Evolutionary conservation across 495 filamentous ascomycete genomes (phyloP), one percentile per base, ranked within the genome.

Genomic region (Daldinia caldariorum): DNA sequence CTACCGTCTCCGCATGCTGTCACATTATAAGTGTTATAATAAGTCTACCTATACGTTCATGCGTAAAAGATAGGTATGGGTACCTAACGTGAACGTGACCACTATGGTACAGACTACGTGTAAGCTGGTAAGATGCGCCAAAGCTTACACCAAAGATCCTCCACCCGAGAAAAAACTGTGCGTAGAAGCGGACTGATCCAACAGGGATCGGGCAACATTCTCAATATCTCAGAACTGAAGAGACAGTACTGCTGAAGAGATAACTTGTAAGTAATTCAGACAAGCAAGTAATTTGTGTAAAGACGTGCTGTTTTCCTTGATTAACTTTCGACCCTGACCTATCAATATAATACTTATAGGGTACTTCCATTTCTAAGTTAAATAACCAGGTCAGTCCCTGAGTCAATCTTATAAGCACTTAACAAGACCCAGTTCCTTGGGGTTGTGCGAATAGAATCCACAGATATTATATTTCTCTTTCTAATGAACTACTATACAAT

Each of bases 11-110:
- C 9, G 43, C 43, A 50, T 65, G 32, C 31, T 43, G 31, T 58
- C 54, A 65, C 62, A 38, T 51, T 29, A 18, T n/a, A 26, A 26
- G 38, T 53, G 47, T 63, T 53, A 57, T 63, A 47, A 51, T 49
- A 63, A 57, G 51, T 56, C 43, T 47, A 47, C 43, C 10, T 47
- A 47, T 47, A 47, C 7, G 16, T 47, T 3, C 8, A 47, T 47
- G 8, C 9, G 18, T 47, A 39, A 8, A 7, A 13, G 29, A 56
- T 32, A 32, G 7, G 32, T 50, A 14, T 53, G 3, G 26, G 26
- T 26, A 26, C 26, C 3, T 26, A 26, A 26, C 26, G 26, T 26
- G 26, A 3, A 38, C 53, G 53, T 47, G 18, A 22, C n/a, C n/a
- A n/a, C n/a, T n/a, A n/a, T n/a, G n/a, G n/a, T n/a, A n/a, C n/a